Evolutionary conservation across 495 filamentous ascomycete genomes (phyloP).

Genomic region (Aspergillus olivimuriae): DNA sequence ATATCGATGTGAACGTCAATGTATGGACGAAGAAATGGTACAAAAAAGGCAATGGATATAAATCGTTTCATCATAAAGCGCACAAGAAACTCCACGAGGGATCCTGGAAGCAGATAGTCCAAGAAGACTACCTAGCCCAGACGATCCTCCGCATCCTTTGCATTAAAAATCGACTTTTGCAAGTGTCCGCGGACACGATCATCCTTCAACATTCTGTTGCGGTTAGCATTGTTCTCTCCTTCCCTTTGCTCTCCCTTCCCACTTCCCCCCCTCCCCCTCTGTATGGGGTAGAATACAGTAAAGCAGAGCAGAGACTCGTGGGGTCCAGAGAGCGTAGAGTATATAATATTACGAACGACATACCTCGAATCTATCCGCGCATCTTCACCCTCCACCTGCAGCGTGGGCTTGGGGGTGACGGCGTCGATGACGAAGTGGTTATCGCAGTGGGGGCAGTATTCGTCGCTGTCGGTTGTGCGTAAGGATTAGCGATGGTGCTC

Average conservation of each 20-base stretch:
- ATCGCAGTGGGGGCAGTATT: conserved; percentile 99
- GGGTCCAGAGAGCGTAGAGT: too few species aligned
- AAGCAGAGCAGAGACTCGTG: too few species aligned
- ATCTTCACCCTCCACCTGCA: conserved; percentile 88
- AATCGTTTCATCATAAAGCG: not conserved
- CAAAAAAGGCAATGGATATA: not conserved
- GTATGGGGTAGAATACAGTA: too few species aligned
- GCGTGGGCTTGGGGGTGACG: conserved; percentile 65
- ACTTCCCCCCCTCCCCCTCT: too few species aligned
- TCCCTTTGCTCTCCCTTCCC: not conserved
- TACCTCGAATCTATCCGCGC: conserved; percentile 67
- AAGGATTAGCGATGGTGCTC: too few species aligned
- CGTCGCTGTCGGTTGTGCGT: conserved; percentile 75
- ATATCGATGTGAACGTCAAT: too few species aligned
- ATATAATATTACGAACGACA: conserved; percentile 1
- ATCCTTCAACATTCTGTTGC: conserved; percentile 82
- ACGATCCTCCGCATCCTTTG: conserved; percentile 64
- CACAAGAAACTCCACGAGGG: not conserved
- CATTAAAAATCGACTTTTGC: conserved; percentile 63
- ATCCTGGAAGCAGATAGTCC: conserved; percentile 21
- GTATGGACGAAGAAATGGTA: not conserved
- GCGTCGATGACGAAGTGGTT: conserved; percentile 96
- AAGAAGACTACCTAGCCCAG: conserved; percentile 48
- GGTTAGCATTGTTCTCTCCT: conserved; percentile 1
- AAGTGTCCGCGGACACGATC: conserved; percentile 65